These are phyloP conservation scores for Boletus edulis DNA, from an alignment of 768 basidiomycete species.

Conservation along the genomic window DNA sequence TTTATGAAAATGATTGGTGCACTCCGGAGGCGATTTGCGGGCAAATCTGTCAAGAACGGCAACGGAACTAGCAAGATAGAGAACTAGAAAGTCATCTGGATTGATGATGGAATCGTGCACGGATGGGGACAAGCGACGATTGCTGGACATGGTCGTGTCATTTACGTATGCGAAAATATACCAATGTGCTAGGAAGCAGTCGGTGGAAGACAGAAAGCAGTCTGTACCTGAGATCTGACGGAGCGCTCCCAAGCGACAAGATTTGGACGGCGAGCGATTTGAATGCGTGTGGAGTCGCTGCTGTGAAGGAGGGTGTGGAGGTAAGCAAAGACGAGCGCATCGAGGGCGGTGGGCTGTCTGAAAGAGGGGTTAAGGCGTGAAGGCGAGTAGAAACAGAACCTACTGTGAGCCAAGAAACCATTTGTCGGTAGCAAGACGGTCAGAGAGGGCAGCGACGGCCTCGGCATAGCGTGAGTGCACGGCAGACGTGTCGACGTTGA, in stretches of 20 bases:
- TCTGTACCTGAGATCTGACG: conserved; percentile 56
- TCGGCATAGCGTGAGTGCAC: conserved; percentile 63
- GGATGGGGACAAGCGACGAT: neutral
- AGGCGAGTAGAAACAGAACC: conserved; percentile 17
- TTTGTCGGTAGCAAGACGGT: conserved; percentile 69
- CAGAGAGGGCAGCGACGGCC: conserved; percentile 70
- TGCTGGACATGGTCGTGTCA: conserved; percentile 1
- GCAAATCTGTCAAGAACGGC: conserved; percentile 19
- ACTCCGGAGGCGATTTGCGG: conserved; percentile 57
- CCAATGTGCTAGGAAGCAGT: conserved; percentile 2
- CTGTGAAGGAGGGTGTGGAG: conserved; percentile 62
- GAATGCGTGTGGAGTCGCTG: conserved; percentile 45
- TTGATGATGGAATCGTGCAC: neutral
- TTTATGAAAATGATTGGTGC: conserved; percentile 72
- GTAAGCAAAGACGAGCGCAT: conserved; percentile 82
- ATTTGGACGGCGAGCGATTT: conserved; percentile 69
- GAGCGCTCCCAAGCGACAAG: conserved; percentile 79
- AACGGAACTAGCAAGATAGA: conserved; percentile 15
- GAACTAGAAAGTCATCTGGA: conserved; percentile 8
- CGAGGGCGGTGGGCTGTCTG: conserved; percentile 75
- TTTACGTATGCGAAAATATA: conserved; percentile 19
- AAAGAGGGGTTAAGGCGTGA: conserved; percentile 4
- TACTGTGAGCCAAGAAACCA: conserved; percentile 83
- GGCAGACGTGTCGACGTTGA: conserved; percentile 48
- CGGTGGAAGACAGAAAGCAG: conserved; percentile 40